Evolutionary conservation across 2,329 filamentous ascomycete genomes (phyloP), one percentile per base, ranked within the genome.

Genomic region (Epichloe typhina): DNA sequence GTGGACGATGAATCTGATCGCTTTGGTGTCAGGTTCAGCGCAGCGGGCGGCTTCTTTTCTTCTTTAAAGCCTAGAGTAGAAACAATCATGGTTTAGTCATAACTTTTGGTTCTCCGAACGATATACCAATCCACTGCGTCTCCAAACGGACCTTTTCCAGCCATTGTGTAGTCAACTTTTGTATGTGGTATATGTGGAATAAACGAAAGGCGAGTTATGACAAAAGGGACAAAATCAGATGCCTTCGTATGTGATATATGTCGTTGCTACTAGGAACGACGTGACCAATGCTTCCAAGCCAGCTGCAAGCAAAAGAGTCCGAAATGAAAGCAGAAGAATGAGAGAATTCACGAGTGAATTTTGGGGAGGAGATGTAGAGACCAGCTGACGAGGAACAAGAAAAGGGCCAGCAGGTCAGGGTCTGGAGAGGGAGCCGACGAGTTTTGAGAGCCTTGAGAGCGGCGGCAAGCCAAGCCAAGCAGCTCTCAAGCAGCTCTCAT

Each of bases 371-470:
- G 56, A 65, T 57, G 64, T 61, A 69, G 74, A 80, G 75, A 67
- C 76, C 76, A 79, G 76, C 76, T 79, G 70, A 69, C 71, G 69
- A 71, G 63, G 64, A 65, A 61, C 56, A 31, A 67, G 61, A 66
- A 72, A 62, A 65, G 51, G 40, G 33, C 45, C 61, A 58, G 61
- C 57, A 61, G 57, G 60, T 58, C 57, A 57, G 61, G 57, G 57
- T 57, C 61, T 61, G 61, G 57, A 57, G 66, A 67, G 70, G 72
- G 70, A 65, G 63, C 64, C 61, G 57, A 64, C 62, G 66, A 70
- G 70, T 78, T 79, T 77, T 78, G 73, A 76, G 70, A 57, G 54
- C 56, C 79, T 77, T 78, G 73, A 76, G 70, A 57, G 54, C 56
- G 56, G 55, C 56, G 53, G 59, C 57, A 57, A 50, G 37, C 54